These are phyloP conservation scores for Monosporozyma siamensis DNA, from an alignment of 805 yeast species.

Conservation along the genomic window DNA sequence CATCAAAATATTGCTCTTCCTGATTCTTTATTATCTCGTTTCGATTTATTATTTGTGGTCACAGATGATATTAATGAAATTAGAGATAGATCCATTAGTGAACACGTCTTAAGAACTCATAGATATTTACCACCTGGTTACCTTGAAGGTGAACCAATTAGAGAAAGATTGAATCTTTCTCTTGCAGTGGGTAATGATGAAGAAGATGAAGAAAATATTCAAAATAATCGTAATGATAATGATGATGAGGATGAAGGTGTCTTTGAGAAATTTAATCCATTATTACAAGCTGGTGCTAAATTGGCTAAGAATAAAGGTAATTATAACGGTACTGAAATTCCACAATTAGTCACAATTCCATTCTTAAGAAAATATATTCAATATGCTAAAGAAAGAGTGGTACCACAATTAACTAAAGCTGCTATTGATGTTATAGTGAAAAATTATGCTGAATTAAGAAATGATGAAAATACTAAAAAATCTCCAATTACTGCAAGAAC, in stretches of 20 bases:
- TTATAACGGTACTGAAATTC: slow-evolving; percentile 29
- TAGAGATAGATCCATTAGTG: slow-evolving; percentile 79
- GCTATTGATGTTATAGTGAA: slow-evolving; percentile 78
- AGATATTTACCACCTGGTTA: slow-evolving; percentile 80
- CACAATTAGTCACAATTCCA: slow-evolving; percentile 59
- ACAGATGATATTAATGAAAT: slow-evolving; percentile 88
- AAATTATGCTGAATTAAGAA: slow-evolving; percentile 73
- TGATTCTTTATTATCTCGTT: slow-evolving; percentile 92
- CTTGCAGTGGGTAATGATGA: slow-evolving; percentile 71
- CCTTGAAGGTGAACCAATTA: slow-evolving; percentile 86
- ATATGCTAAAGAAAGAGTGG: slow-evolving; percentile 81
- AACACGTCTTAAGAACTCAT: slow-evolving; percentile 92
- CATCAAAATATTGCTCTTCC: slow-evolving; percentile 95
- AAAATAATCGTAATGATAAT: slow-evolving; percentile 7
- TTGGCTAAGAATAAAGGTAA: slow-evolving; percentile 31
- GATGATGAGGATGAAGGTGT: slow-evolving; percentile 49
- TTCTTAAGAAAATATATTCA: slow-evolving; percentile 88
- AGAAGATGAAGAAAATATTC: slow-evolving; percentile 34
- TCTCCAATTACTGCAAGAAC: slow-evolving; percentile 99
- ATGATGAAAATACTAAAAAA: slow-evolving; percentile 70
- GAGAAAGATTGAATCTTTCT: slow-evolving; percentile 62
- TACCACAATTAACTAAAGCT: slow-evolving; percentile 65
- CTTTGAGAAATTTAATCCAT: slow-evolving; percentile 76
- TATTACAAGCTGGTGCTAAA: slow-evolving; percentile 72
- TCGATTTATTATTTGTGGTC: slow-evolving; percentile 88